Evolutionary conservation across 306 rosid species (phyloP), one percentile per base, ranked within the genome.

Genomic region (Inga laurina): DNA sequence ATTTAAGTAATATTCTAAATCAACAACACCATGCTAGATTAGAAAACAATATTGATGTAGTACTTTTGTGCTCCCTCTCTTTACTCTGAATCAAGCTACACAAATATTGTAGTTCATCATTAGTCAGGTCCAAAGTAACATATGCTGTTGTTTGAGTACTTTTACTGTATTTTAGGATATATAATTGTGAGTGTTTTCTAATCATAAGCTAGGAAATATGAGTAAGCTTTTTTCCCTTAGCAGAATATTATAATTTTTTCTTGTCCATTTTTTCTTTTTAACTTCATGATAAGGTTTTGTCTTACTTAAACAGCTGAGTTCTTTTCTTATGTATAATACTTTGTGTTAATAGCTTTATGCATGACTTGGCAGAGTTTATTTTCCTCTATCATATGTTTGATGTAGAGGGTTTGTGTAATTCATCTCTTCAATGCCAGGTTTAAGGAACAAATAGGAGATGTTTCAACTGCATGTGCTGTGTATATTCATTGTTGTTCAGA

Each of bases 351-450:
- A 84, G 82, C 84, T 88, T 90, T 87, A 85, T 88, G 87, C 87
- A 83, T 87, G 92, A 86, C 83, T 79, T 84, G 86, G 82, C 43
- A 43, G 82, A 88, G 81, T 76, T 90, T 87, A 84, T 86, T 75
- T 82, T 80, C 82, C 81, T 83, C 82, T 78, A 84, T 90, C 85
- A 43, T 88, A 70, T 91, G 90, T 86, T 89, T 70, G 51, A 84
- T 91, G 94, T 92, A 95, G 98, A 88, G 87, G 86, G 86, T 89
- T 43, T 91, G 94, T 46, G 95, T 84, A 30, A 87, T 92, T 75
- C 98, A 93, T 88, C 91, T 92, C 70, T 95, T 91, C 90, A 86
- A 87, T 85, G 90, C 98, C 76, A 92, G 97, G 87, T 95, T 90
- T 89, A 95, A 90, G 91, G 98, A 95, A 84, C 91, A 90, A 76